Evolutionary conservation across 2,329 filamentous ascomycete genomes (phyloP).

Genomic region (Hypoxylon sp.): DNA sequence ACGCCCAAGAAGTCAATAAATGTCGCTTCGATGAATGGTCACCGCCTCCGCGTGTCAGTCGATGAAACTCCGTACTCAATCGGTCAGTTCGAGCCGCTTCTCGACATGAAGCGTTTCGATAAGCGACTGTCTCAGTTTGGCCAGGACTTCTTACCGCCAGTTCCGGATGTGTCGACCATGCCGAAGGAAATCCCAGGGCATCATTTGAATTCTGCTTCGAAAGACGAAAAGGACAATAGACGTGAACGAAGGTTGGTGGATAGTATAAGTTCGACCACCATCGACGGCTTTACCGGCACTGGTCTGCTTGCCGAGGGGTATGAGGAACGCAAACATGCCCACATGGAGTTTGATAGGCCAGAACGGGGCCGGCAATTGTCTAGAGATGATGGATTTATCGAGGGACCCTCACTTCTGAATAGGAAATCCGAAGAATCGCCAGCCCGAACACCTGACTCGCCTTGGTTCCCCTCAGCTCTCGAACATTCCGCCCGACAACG

Average conservation of each 20-base stretch:
- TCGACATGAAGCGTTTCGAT: conserved; percentile 72
- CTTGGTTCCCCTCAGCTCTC: conserved; percentile 58
- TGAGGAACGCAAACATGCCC: conserved; percentile 60
- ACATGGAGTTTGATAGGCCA: conserved; percentile 50
- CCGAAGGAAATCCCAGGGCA: conserved; percentile 45
- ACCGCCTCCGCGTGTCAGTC: conserved; percentile 57
- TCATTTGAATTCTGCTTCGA: conserved; percentile 46
- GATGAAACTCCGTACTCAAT: conserved; percentile 72
- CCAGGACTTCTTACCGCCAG: conserved; percentile 57
- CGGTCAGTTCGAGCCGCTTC: conserved; percentile 75
- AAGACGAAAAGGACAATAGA: conserved; percentile 40
- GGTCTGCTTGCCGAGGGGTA: conserved; percentile 67
- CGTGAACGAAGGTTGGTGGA: conserved; percentile 48
- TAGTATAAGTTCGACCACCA: conserved; percentile 47
- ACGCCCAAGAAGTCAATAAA: conserved; percentile 51
- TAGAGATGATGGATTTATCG: conserved; percentile 62
- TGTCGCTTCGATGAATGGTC: conserved; percentile 52
- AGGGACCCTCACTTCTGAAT: conserved; percentile 70
- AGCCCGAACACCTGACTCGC: conserved; percentile 41
- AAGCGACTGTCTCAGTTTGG: conserved; percentile 65
- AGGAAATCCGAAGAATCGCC: conserved; percentile 51
- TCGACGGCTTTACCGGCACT: conserved; percentile 62
- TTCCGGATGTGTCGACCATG: conserved; percentile 47
- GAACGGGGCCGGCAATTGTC: conserved; percentile 47
- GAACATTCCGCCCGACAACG: conserved; percentile 51